Evolutionary conservation across 352 stramenopile genomes (phyloP).

Genomic region (Phytophthora pinifolia): DNA sequence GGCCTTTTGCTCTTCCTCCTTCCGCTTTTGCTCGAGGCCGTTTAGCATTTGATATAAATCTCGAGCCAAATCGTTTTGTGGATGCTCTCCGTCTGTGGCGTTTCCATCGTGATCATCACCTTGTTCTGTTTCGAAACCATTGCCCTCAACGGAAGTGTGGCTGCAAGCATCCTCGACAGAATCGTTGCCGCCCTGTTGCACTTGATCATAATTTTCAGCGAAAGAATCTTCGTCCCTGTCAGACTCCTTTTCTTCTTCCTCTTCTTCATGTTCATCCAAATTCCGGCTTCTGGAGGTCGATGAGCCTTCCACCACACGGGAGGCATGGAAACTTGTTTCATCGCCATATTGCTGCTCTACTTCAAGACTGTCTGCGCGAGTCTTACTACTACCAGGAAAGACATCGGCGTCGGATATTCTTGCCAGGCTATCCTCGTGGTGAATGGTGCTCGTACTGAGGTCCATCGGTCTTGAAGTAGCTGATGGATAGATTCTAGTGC

Average conservation of each 20-base stretch:
- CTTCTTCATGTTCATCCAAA: slow-evolving; percentile 17
- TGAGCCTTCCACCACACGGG: neutral
- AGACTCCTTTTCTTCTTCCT: slow-evolving; percentile 41
- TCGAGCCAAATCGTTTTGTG: slow-evolving; percentile 37
- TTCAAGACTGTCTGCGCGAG: slow-evolving; percentile 7
- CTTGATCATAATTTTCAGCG: slow-evolving; percentile 11
- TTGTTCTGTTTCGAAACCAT: slow-evolving; percentile 5
- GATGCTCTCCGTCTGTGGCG: neutral
- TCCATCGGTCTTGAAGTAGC: slow-evolving; percentile 14
- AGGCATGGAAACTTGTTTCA: slow-evolving; percentile 2
- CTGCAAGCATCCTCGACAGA: neutral
- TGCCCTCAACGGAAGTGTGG: neutral
- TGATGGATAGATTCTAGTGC: slow-evolving; percentile 8
- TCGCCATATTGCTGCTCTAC: slow-evolving; percentile 6
- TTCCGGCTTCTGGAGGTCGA: slow-evolving; percentile 9
- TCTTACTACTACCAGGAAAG: slow-evolving; percentile 1
- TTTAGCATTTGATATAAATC: slow-evolving; percentile 69
- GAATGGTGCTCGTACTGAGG: slow-evolving; percentile 30
- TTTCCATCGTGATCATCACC: slow-evolving; percentile 9
- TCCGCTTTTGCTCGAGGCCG: slow-evolving; percentile 53
- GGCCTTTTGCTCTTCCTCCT: slow-evolving; percentile 68
- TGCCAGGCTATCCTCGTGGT: slow-evolving; percentile 16
- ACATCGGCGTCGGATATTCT: slow-evolving; percentile 5
- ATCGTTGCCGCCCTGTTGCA: slow-evolving; percentile 1
- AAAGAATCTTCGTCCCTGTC: slow-evolving; percentile 12